A percentile compares a stretch with the other conserved stretches of the same genome.
phyloP scores from a whole-genome alignment of 1,284 basidiomycete species.

The Cystobasidiaceae sp. region DNA sequence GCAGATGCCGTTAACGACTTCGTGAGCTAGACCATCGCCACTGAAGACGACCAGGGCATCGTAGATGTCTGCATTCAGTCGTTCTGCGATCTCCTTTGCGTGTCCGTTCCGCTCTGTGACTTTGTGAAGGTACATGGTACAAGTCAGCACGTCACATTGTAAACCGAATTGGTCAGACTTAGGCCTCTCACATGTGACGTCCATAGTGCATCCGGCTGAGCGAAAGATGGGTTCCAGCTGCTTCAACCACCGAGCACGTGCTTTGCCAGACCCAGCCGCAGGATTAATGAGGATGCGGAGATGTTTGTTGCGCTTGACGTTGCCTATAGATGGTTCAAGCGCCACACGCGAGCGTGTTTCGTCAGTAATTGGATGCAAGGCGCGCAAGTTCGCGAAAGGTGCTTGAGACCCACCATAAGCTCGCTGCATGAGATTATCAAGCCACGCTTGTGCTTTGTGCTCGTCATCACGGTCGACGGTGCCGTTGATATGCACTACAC shows the following conservation, averaged over 20 bases:
- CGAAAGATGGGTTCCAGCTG: conserved; percentile 72
- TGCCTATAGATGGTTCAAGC: neutral
- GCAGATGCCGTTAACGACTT: conserved; percentile 88
- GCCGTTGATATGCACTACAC: conserved; percentile 20
- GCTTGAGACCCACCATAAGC: conserved; percentile 9
- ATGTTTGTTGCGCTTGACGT: conserved; percentile 14
- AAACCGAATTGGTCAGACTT: neutral
- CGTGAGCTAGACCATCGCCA: conserved; percentile 84
- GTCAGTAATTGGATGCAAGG: too few relatives aligned
- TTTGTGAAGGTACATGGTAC: conserved; percentile 43
- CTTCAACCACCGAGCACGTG: conserved; percentile 57
- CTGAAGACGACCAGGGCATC: conserved; percentile 79
- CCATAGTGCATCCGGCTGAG: conserved; percentile 60
- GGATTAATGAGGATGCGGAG: conserved; percentile 76
- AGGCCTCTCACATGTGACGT: neutral
- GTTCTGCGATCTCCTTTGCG: conserved; percentile 64
- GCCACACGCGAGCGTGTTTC: neutral
- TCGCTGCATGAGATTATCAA: neutral
- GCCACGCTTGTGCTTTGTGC: conserved; percentile 20
- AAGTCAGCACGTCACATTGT: too few relatives aligned
- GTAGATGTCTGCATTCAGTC: conserved; percentile 57
- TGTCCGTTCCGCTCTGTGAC: conserved; percentile 70
- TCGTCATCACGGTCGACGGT: conserved; percentile 6
- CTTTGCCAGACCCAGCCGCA: conserved; percentile 76
- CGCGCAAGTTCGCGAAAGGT: neutral